These are phyloP conservation scores for Sabuloglossum arenarium DNA, from an alignment of 495 filamentous ascomycete genomes.

Conservation along the genomic window DNA sequence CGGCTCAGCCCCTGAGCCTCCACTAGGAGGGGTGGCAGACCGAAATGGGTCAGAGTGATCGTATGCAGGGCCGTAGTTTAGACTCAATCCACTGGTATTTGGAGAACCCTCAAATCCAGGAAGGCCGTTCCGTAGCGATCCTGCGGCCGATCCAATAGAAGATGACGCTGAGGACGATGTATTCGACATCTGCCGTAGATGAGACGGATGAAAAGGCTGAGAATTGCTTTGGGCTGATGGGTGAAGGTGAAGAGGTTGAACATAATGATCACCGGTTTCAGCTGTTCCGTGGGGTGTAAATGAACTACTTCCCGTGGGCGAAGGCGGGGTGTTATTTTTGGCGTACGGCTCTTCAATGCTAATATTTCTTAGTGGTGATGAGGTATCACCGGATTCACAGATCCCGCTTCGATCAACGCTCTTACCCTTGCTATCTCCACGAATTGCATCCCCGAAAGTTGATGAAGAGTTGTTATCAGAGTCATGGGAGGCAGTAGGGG, in stretches of 20 bases:
- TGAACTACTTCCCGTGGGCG: background rate
- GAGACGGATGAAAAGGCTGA: slow-evolving; percentile 30
- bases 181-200: slow-evolving; percentile 61
- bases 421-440: slow-evolving; percentile 51
- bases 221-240: background rate
- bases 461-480: slow-evolving; percentile 14
- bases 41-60: background rate
- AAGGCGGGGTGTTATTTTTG: background rate
- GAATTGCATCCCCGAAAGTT: slow-evolving; percentile 17
- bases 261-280: background rate
- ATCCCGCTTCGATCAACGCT: slow-evolving; percentile 37
- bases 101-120: slow-evolving; percentile 13
- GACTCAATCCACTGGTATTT: slow-evolving; percentile 17
- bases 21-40: slow-evolving; percentile 14
- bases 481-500: background rate
- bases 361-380: background rate
- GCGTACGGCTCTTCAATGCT: background rate
- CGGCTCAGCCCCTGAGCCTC: slow-evolving; percentile 40
- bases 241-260: background rate
- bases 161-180: slow-evolving; percentile 60
- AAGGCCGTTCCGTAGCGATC: slow-evolving; percentile 22
- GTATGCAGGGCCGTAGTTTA: slow-evolving; percentile 6
- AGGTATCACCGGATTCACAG: background rate
- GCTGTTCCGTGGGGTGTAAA: background rate
- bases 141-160: slow-evolving; percentile 39